A percentile compares a stretch with the other conserved stretches of the same genome.
phyloP scores from a whole-genome alignment of 441 rosid genomes.

The Pelargonium fulgidum region DNA sequence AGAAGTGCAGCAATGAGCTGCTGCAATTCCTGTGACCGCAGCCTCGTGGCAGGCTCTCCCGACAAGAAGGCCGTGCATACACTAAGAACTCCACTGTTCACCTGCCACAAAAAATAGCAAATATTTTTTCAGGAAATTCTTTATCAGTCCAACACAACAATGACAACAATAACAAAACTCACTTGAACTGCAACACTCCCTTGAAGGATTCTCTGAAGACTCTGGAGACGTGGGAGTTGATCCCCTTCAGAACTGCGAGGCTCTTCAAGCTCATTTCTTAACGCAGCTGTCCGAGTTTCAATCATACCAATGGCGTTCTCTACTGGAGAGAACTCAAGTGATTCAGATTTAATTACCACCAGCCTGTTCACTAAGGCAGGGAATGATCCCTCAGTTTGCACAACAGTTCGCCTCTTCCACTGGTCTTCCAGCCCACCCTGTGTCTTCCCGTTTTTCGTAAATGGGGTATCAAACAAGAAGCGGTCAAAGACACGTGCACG shows the following conservation, averaged over 20 bases:
- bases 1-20: constrained; percentile 96
- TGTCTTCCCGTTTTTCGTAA: constrained; percentile 96
- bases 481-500: constrained; percentile 96
- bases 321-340: constrained; percentile 96
- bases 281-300: constrained; percentile 91
- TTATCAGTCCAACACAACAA: not conserved
- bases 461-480: constrained; percentile 95
- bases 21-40: constrained; percentile 92
- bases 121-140: too few relatives aligned
- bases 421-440: constrained; percentile 99
- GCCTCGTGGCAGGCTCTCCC: constrained; percentile 94
- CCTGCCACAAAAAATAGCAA: constrained; percentile 35
- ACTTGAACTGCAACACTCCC: constrained; percentile 99
- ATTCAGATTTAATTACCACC: constrained; percentile 81
- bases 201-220: constrained; percentile 97
- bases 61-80: constrained; percentile 97
- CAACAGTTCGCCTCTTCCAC: constrained; percentile 95
- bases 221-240: constrained; percentile 92
- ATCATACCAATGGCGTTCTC: constrained; percentile 99
- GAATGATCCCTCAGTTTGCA: constrained; percentile 91
- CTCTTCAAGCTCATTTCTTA: constrained; percentile 93
- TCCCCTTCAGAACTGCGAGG: constrained; percentile 99
- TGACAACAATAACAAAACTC: constrained; percentile 18
- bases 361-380: constrained; percentile 97
- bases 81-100: constrained; percentile 89